These are phyloP conservation scores for Eustoma russellianum DNA, from an alignment of 257 asterid species.

Conservation along the genomic window DNA sequence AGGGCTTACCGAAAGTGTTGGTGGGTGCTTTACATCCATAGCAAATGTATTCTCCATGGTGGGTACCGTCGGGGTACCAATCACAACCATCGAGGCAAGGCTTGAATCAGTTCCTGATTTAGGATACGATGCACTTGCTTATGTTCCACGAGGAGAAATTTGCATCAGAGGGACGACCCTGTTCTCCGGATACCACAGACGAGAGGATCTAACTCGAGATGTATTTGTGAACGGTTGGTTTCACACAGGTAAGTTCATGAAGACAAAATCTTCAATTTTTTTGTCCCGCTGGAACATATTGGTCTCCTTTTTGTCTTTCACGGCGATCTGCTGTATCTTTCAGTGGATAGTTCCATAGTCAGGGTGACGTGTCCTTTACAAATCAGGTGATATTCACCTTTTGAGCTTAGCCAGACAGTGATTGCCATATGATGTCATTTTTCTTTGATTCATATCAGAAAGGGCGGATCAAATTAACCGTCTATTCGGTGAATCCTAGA, in stretches of 20 bases:
- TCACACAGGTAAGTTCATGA: constrained; percentile 56
- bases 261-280: neutral
- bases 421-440: too few relatives aligned
- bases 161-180: constrained; percentile 75
- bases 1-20: constrained; percentile 87
- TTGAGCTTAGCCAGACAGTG: too few relatives aligned
- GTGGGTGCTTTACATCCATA: constrained; percentile 79
- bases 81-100: constrained; percentile 77
- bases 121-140: constrained; percentile 81
- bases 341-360: too few relatives aligned
- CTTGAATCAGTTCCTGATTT: constrained; percentile 91
- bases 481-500: too few relatives aligned
- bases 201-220: constrained; percentile 64
- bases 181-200: constrained; percentile 80
- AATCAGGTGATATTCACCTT: too few relatives aligned
- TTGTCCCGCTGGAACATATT: neutral
- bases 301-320: too few relatives aligned
- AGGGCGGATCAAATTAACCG: too few relatives aligned
- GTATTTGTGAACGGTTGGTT: constrained; percentile 87
- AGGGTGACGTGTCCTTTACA: too few relatives aligned
- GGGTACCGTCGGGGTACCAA: constrained; percentile 87
- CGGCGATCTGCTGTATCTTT: too few relatives aligned
- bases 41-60: constrained; percentile 65
- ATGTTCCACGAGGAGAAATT: constrained; percentile 74
- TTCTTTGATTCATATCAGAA: too few relatives aligned